These are phyloP conservation scores for Candida sphagnicola DNA, from an alignment of 805 yeast species.

Conservation along the genomic window DNA sequence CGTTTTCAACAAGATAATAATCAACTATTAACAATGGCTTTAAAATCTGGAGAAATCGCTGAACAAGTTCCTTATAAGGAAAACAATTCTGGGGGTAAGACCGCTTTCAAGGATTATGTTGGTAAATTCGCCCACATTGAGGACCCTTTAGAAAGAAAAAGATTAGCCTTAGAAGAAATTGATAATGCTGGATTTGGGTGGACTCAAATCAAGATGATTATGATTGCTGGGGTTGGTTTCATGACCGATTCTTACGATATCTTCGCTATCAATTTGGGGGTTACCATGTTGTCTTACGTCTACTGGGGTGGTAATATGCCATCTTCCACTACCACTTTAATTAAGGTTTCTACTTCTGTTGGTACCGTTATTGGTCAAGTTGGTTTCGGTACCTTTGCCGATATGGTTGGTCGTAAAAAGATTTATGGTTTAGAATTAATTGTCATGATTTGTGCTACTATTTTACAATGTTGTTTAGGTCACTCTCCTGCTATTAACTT, in stretches of 20 bases:
- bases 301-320: constrained; percentile 69
- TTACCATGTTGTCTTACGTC: constrained; percentile 73
- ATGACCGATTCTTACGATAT: constrained; percentile 91
- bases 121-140: constrained; percentile 78
- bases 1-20: no score
- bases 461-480: constrained; percentile 75
- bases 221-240: constrained; percentile 91
- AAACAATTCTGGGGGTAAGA: constrained; percentile 62
- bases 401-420: constrained; percentile 78
- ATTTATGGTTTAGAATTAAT: constrained; percentile 86
- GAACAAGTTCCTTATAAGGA: constrained; percentile 5
- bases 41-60: not conserved
- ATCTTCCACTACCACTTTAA: constrained; percentile 64
- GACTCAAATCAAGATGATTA: constrained; percentile 78
- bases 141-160: constrained; percentile 84
- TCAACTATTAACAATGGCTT: not conserved
- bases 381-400: constrained; percentile 80
- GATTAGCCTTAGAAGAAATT: constrained; percentile 78
- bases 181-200: constrained; percentile 77
- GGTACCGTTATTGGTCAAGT: constrained; percentile 93
- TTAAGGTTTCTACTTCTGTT: constrained; percentile 87
- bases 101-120: constrained; percentile 80
- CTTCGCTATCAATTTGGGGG: constrained; percentile 81
- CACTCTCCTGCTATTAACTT: constrained; percentile 66
- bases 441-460: constrained; percentile 74